Evolutionary conservation across 805 yeast species (phyloP).

Genomic region (Zygoascus biomembranicola): DNA sequence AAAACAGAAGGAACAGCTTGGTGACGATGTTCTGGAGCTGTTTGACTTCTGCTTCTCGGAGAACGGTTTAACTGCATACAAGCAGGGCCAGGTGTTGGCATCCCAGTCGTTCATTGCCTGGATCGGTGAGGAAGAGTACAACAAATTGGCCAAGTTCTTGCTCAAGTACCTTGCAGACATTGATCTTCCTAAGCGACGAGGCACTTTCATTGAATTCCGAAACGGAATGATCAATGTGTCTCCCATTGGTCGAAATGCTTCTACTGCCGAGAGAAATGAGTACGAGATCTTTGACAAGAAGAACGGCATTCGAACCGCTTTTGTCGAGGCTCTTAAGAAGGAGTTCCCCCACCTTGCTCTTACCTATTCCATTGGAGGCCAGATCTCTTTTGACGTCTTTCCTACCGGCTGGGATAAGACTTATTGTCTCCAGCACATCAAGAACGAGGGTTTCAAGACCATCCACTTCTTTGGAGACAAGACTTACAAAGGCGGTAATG

Average conservation of each 20-base stretch:
- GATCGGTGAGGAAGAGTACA: slow-evolving; percentile 94
- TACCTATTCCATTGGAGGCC: slow-evolving; percentile 98
- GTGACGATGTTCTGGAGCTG: slow-evolving; percentile 60
- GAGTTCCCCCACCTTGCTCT: slow-evolving; percentile 76
- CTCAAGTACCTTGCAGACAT: slow-evolving; percentile 75
- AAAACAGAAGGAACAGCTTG: slow-evolving; percentile 95
- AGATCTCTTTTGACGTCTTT: slow-evolving; percentile 97
- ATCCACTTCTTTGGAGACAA: slow-evolving; percentile 99
- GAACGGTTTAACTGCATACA: slow-evolving; percentile 97
- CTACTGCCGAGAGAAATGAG: slow-evolving; percentile 87
- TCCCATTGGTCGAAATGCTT: slow-evolving; percentile 97
- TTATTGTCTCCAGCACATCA: slow-evolving; percentile 90
- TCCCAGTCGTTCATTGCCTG: slow-evolving; percentile 90
- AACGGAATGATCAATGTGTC: slow-evolving; percentile 98
- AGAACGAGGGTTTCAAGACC: slow-evolving; percentile 68
- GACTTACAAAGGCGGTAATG: slow-evolving; percentile 94
- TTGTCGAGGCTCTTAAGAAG: slow-evolving; percentile 78
- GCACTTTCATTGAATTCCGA: slow-evolving; percentile 97
- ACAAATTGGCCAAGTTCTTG: slow-evolving; percentile 76
- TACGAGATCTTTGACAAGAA: slow-evolving; percentile 77
- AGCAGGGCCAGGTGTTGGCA: slow-evolving; percentile 77
- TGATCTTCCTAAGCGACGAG: slow-evolving; percentile 95
- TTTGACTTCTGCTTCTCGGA: slow-evolving; percentile 96
- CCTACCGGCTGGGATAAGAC: slow-evolving; percentile 99
- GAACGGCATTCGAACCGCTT: slow-evolving; percentile 71